phyloP scores from a whole-genome alignment of 2,329 filamentous ascomycete genomes.

The Metarhizium brunneum region DNA sequence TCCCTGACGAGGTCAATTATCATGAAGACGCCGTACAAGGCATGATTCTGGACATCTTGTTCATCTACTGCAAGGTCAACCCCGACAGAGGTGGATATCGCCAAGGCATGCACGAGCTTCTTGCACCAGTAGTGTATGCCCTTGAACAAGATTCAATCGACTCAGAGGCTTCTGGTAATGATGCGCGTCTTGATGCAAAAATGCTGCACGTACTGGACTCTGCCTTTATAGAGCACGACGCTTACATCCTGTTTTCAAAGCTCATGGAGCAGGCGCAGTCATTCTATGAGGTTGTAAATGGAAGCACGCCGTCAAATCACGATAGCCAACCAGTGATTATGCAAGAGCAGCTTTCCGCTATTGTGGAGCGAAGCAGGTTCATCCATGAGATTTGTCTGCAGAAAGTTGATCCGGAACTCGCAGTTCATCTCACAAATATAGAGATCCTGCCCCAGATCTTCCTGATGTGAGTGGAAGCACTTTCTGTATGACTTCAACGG shows the following conservation, averaged over 20 bases:
- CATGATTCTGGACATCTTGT: slow-evolving; percentile 80
- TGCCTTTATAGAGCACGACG: slow-evolving; percentile 77
- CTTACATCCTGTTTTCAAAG: slow-evolving; percentile 74
- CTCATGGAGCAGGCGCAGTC: slow-evolving; percentile 81
- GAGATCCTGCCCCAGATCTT: slow-evolving; percentile 97
- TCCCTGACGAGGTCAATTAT: slow-evolving; percentile 88
- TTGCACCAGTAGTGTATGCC: slow-evolving; percentile 82
- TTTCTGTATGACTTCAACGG: slow-evolving; percentile 2
- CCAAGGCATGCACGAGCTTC: slow-evolving; percentile 97
- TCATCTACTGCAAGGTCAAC: slow-evolving; percentile 90
- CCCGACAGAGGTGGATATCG: slow-evolving; percentile 79
- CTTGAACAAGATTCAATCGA: slow-evolving; percentile 74
- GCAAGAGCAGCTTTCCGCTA: slow-evolving; percentile 39
- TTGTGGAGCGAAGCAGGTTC: slow-evolving; percentile 75
- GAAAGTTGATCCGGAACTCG: slow-evolving; percentile 74
- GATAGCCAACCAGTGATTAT: slow-evolving; percentile 13
- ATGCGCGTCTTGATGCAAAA: slow-evolving; percentile 32
- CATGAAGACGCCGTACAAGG: slow-evolving; percentile 68
- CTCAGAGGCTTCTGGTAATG: slow-evolving; percentile 22
- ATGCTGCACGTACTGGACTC: slow-evolving; percentile 62
- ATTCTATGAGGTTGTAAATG: slow-evolving; percentile 65
- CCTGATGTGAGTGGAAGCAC: slow-evolving; percentile 57
- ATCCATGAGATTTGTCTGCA: slow-evolving; percentile 78
- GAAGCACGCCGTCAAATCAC: slow-evolving; percentile 3
- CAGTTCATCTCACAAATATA: slow-evolving; percentile 68